Conservation (phyloP, 129 eudicot genomes). For the Glebionis coronaria region DNA sequence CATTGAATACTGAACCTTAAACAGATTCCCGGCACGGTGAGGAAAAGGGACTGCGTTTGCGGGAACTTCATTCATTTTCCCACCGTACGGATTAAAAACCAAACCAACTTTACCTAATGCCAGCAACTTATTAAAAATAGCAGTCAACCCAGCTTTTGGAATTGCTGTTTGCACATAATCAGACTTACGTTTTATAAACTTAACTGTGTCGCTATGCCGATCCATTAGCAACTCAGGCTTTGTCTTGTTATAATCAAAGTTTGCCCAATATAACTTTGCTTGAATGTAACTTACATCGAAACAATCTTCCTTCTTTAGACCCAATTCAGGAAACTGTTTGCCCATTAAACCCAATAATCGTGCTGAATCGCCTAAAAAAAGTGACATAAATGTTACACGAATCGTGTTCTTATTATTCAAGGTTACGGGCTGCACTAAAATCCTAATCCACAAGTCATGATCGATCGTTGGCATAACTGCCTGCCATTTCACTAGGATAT, state of each 20-base stretch:
- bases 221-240: slow-evolving; percentile 1
- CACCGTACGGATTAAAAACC: slow-evolving; percentile 43
- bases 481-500: slow-evolving; percentile 27
- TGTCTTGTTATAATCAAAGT: slow-evolving; percentile 16
- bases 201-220: slow-evolving; percentile 8
- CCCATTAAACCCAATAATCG: slow-evolving; percentile 27
- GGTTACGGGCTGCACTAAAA: slow-evolving; percentile 33
- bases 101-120: slow-evolving; percentile 34
- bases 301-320: slow-evolving; percentile 17
- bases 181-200: slow-evolving; percentile 11
- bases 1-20: slow-evolving; percentile 44
- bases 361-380: slow-evolving; percentile 36
- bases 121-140: slow-evolving; percentile 25
- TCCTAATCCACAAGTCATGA: slow-evolving; percentile 29
- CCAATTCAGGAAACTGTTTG: slow-evolving; percentile 27
- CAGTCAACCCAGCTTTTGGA: slow-evolving; percentile 17
- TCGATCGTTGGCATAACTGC: slow-evolving; percentile 17
- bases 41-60: slow-evolving; percentile 34
- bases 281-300: slow-evolving; percentile 20
- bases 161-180: slow-evolving; percentile 41
- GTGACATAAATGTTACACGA: slow-evolving; percentile 26
- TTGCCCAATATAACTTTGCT: slow-evolving; percentile 16
- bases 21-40: slow-evolving; percentile 41
- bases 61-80: slow-evolving; percentile 41
- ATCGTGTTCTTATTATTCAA: neutral